These are phyloP conservation scores for Diutina pseudorugosa DNA, from an alignment of 1,139 yeast species.

Conservation along the genomic window DNA sequence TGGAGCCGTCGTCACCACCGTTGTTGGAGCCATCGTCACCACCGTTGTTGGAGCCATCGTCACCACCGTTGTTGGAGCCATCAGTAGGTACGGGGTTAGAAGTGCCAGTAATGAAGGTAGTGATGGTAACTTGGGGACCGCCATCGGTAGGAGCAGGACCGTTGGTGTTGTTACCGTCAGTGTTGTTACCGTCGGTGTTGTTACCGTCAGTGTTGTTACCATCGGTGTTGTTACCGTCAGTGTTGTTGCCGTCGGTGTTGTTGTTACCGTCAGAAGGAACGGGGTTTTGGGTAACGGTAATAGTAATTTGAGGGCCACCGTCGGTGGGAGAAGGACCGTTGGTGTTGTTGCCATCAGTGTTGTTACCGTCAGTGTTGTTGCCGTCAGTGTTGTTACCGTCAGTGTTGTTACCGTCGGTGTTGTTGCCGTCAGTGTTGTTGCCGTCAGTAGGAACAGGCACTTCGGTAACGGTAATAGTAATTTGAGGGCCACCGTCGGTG, in stretches of 20 bases:
- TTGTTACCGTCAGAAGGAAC: background rate
- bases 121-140: background rate
- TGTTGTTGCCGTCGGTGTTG: background rate
- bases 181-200: background rate
- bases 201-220: background rate
- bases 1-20: too few relatives aligned
- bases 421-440: background rate
- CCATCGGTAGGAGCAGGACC: background rate
- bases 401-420: background rate
- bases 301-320: background rate
- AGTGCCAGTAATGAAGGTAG: background rate
- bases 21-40: too few relatives aligned
- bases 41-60: too few relatives aligned
- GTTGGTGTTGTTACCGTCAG: background rate
- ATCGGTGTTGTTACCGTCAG: background rate
- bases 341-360: background rate
- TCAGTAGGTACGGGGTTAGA: background rate
- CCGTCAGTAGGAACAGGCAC: background rate
- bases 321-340: background rate
- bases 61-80: background rate
- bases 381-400: background rate
- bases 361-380: background rate
- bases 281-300: background rate
- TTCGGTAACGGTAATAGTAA: background rate
- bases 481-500: background rate